Evolutionary conservation across 208 protist genomes (phyloP).

Genomic region (Phytomonas sp.): DNA sequence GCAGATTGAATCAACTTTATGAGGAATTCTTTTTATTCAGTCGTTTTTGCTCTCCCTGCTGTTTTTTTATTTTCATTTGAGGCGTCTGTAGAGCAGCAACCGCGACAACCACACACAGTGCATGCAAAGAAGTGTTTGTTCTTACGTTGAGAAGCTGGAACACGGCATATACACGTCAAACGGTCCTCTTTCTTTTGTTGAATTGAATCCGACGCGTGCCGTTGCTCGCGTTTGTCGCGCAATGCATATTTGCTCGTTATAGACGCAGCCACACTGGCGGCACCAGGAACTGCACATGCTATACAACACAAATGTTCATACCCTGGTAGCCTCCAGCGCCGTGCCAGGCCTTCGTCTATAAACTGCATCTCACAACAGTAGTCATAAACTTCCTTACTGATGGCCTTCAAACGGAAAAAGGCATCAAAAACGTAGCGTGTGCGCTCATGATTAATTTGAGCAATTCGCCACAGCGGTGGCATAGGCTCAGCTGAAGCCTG

Average conservation of each 20-base stretch:
- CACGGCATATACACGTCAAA: conserved; percentile 68
- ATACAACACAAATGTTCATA: conserved; percentile 84
- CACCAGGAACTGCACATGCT: conserved; percentile 64
- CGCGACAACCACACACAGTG: conserved; percentile 67
- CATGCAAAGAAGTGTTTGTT: conserved; percentile 51
- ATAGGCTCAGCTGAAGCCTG: conserved; percentile 2
- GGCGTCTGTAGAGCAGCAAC: conserved; percentile 58
- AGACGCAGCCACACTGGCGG: conserved; percentile 42
- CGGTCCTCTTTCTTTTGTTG: conserved; percentile 1
- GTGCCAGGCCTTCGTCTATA: conserved; percentile 64
- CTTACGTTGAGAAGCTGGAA: conserved; percentile 52
- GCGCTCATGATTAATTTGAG: conserved; percentile 69
- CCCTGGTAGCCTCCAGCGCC: conserved; percentile 69
- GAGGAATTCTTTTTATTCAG: neutral
- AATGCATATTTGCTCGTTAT: conserved; percentile 45
- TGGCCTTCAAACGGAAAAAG: conserved; percentile 32
- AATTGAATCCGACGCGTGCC: conserved; percentile 1
- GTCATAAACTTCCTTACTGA: conserved; percentile 61
- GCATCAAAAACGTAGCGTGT: conserved; percentile 77
- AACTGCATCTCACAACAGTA: conserved; percentile 86
- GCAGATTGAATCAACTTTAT: neutral
- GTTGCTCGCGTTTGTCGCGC: conserved; percentile 32
- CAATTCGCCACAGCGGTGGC: conserved; percentile 73
- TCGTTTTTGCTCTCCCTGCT: neutral
- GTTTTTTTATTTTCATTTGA: conserved; percentile 3